phyloP scores from a whole-genome alignment of 2,329 filamentous ascomycete species.

The Trichoderma pleuroti region DNA sequence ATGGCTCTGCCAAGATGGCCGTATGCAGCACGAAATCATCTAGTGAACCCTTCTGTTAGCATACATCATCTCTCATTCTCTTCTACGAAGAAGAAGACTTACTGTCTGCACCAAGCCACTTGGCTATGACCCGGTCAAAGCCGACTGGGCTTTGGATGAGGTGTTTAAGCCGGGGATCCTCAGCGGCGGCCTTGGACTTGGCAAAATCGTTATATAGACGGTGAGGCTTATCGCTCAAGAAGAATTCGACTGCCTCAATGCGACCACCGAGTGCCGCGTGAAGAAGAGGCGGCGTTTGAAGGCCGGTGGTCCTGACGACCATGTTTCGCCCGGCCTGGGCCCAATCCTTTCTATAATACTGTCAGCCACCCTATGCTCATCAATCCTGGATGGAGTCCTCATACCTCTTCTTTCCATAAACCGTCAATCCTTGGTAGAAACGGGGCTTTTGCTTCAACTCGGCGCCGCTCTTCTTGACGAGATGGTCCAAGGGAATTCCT shows the following conservation, averaged over 20 bases:
- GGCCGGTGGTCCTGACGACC: slow-evolving; percentile 38
- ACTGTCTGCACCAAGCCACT: slow-evolving; percentile 61
- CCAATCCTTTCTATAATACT: slow-evolving; percentile 58
- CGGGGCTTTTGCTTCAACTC: slow-evolving; percentile 61
- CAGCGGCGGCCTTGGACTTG: slow-evolving; percentile 53
- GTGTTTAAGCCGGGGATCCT: slow-evolving; percentile 60
- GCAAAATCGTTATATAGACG: slow-evolving; percentile 66
- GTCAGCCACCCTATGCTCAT: not conserved
- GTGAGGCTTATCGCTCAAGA: slow-evolving; percentile 66
- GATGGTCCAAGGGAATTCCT: slow-evolving; percentile 63
- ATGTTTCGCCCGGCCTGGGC: slow-evolving; percentile 57
- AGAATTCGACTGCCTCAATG: slow-evolving; percentile 72
- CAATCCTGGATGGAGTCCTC: not conserved
- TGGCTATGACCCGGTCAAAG: slow-evolving; percentile 59
- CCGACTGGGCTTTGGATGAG: slow-evolving; percentile 58
- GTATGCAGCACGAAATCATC: slow-evolving; percentile 65
- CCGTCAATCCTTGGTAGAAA: slow-evolving; percentile 73
- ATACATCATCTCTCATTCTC: not conserved
- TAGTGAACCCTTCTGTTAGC: slow-evolving; percentile 30
- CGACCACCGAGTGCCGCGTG: slow-evolving; percentile 54
- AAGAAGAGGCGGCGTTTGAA: slow-evolving; percentile 56
- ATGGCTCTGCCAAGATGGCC: slow-evolving; percentile 49
- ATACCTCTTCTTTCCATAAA: slow-evolving; percentile 67
- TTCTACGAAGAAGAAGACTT: slow-evolving; percentile 32
- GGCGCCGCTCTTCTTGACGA: slow-evolving; percentile 64